Evolutionary conservation across 192 early-diverging fungal species (phyloP).

Genomic region (Backusella psychrophila): DNA sequence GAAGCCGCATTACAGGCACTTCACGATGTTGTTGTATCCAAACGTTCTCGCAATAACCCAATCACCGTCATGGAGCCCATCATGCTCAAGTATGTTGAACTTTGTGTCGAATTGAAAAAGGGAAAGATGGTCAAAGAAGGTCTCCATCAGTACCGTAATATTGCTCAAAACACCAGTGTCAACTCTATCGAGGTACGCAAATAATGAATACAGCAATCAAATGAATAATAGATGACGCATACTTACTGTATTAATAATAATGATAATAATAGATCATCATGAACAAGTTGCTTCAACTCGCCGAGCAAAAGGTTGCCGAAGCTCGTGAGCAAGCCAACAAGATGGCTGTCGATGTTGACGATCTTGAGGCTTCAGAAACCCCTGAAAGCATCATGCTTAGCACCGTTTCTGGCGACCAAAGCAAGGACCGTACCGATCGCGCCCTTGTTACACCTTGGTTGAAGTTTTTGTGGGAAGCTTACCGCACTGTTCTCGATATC

Average conservation of each 20-base stretch:
- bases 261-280: conserved; percentile 65
- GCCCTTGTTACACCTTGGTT: conserved; percentile 99
- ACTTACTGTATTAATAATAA: background rate
- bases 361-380: conserved; percentile 95
- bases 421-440: conserved; percentile 95
- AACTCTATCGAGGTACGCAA: conserved; percentile 74
- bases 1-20: conserved; percentile 82
- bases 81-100: conserved; percentile 89
- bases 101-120: conserved; percentile 83
- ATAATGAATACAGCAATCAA: background rate
- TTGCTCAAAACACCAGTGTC: conserved; percentile 93
- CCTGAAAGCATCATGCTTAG: conserved; percentile 96
- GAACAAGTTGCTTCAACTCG: conserved; percentile 79
- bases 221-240: background rate
- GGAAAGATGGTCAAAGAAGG: conserved; percentile 95
- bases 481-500: conserved; percentile 95
- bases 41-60: conserved; percentile 81
- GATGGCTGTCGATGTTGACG: conserved; percentile 86
- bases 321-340: conserved; percentile 92
- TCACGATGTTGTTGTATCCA: conserved; percentile 90
- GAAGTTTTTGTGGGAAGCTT: conserved; percentile 99
- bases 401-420: conserved; percentile 91
- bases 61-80: conserved; percentile 87
- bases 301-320: conserved; percentile 84
- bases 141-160: conserved; percentile 97